Evolutionary conservation across 768 basidiomycete genomes (phyloP), one percentile per base, ranked within the genome.

Genomic region (Trametes meyenii): DNA sequence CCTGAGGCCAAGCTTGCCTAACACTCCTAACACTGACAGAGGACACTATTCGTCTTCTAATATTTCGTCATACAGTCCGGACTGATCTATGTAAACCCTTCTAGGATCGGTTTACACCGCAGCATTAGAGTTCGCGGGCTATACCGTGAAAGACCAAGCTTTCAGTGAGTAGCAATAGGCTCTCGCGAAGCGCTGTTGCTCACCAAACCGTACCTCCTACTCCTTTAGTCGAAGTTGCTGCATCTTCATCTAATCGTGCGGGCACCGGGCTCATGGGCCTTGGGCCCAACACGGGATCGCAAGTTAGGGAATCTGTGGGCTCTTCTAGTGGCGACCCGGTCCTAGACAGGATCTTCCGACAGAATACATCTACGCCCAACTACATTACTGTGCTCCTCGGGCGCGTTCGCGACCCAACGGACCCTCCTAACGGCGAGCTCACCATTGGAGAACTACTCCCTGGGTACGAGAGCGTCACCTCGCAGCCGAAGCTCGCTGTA

Each of bases 371-470:
- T n/a, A 75, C 83, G 1, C 81, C 85, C 0, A 87, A 89, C 69
- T 83, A 75, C 63, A 77, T 92, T 56, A 82, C 87, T 0, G 75
- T 92, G 61, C 79, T 87, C 35, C 80, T 92, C 29, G 83, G 84
- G 29, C 83, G 90, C 23, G 75, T 79, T 12, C 73, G 81, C 61
- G 87, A 85, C 67, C 81, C 83, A 12, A 72, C 73, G 0, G 77
- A 83, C 42, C 74, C 70, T 11, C 83, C 81, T 50, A 81, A 81
- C 0, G 90, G 90, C 4, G 80, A 84, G 56, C 74, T 92, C 50
- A 84, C 88, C 2, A 74, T 91, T 16, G 85, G 86, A 17, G 85
- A 87, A 61, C 71, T 84, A 16, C 69, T 89, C 7, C 61, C 78
- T 0, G 78, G 81, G 6, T 85, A 80, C 68, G 71, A 76, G 43